Evolutionary conservation across 441 rosid species (phyloP).

Genomic region (Jatropha multifida): DNA sequence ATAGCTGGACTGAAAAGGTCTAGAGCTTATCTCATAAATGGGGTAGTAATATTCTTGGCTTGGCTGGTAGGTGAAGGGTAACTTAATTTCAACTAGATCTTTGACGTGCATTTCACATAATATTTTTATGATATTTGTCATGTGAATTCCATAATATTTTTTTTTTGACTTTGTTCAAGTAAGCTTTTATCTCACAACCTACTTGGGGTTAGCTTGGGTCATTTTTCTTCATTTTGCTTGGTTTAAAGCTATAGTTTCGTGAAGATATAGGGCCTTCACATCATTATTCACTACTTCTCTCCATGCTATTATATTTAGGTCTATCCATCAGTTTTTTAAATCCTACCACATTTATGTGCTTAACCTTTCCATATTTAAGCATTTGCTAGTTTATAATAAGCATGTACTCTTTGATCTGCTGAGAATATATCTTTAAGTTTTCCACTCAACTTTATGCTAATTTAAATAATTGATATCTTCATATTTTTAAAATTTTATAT

Average conservation of each 20-base stretch:
- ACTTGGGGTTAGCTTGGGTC: neutral
- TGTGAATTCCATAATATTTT: neutral
- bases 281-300: neutral
- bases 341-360: neutral
- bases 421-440: too few relatives aligned
- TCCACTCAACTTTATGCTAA: too few relatives aligned
- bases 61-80: constrained; percentile 47
- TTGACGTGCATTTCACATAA: neutral
- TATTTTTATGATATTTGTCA: neutral
- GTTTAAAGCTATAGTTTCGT: neutral
- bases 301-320: neutral
- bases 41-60: constrained; percentile 48
- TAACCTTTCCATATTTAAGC: neutral
- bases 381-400: neutral
- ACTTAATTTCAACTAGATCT: neutral
- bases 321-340: neutral
- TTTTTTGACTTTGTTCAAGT: neutral
- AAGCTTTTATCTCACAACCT: neutral
- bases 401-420: neutral
- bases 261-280: neutral
- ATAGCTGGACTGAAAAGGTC: constrained; percentile 58
- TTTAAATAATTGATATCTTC: too few relatives aligned
- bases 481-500: too few relatives aligned
- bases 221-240: neutral
- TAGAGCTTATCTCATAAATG: constrained; percentile 50